Conservation (phyloP, 139 green algal genomes). For the Tetratostichococcus sp. region DNA sequence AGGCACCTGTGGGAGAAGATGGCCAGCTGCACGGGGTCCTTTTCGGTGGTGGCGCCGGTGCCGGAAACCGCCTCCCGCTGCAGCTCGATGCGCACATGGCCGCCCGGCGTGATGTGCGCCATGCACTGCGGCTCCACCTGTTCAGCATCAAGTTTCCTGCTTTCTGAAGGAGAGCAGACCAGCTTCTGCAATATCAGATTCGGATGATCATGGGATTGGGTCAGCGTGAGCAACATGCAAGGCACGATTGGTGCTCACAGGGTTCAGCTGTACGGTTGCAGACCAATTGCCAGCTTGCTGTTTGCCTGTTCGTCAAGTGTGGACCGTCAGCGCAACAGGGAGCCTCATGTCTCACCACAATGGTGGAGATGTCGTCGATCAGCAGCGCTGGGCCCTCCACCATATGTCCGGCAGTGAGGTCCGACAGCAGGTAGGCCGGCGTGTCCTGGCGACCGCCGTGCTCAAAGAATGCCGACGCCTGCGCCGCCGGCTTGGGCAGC, state of each 20-base stretch:
- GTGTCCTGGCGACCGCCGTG: slow-evolving; percentile 62
- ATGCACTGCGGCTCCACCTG: slow-evolving; percentile 78
- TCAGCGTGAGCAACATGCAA: too few species aligned
- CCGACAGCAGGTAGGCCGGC: slow-evolving; percentile 67
- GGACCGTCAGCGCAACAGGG: too few species aligned
- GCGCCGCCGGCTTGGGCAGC: slow-evolving; percentile 40
- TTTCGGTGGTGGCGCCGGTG: slow-evolving; percentile 14
- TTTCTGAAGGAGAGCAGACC: too few species aligned
- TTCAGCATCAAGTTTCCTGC: too few species aligned
- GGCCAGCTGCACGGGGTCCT: slow-evolving; percentile 89
- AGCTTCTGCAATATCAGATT: too few species aligned
- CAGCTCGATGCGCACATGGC: slow-evolving; percentile 78
- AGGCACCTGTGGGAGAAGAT: slow-evolving; percentile 91
- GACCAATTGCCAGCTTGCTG: too few species aligned
- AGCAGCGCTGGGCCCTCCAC: slow-evolving; percentile 84
- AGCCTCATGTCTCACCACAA: too few species aligned
- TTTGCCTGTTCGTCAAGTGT: too few species aligned
- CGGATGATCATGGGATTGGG: too few species aligned
- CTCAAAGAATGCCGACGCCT: slow-evolving; percentile 54
- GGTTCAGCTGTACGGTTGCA: too few species aligned
- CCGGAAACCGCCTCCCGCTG: neutral
- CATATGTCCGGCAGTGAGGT: slow-evolving; percentile 54
- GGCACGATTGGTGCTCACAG: too few species aligned
- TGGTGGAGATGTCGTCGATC: slow-evolving; percentile 87
- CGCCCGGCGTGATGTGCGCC: slow-evolving; percentile 69